Conservation (phyloP, 176 grass and related monocot genomes). For the Echinochloa phyllopogon region DNA sequence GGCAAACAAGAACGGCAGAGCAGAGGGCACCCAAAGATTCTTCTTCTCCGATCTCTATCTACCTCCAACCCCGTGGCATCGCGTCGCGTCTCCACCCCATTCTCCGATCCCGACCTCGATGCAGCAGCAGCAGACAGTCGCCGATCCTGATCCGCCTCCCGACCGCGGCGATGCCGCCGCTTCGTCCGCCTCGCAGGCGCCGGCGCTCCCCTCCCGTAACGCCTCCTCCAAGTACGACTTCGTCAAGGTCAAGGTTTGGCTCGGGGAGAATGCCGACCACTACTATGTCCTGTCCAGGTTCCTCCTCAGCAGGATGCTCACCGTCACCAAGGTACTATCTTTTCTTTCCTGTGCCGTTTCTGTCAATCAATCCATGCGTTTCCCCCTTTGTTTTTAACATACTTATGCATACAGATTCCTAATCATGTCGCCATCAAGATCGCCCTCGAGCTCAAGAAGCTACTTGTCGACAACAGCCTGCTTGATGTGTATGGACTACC, state of each 20-base stretch:
- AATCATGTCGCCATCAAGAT: conserved; percentile 99
- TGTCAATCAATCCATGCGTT: background rate
- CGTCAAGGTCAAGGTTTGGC: conserved; percentile 99
- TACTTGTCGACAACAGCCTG: conserved; percentile 97
- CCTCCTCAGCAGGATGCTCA: conserved; percentile 96
- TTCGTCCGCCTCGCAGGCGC: conserved; percentile 23
- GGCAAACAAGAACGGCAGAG: background rate
- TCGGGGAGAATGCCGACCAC: conserved; percentile 97
- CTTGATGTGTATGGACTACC: conserved; percentile 81
- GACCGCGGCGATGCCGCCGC: conserved; percentile 29
- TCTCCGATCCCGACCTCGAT: background rate
- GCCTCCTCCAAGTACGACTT: conserved; percentile 99
- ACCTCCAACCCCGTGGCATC: background rate
- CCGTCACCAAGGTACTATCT: conserved; percentile 81
- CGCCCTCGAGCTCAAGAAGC: conserved; percentile 95
- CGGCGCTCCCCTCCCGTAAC: conserved; percentile 67
- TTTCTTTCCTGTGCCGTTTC: background rate
- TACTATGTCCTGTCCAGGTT: conserved; percentile 96
- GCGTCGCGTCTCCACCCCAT: background rate
- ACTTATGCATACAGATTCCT: conserved; percentile 63
- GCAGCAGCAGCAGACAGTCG: conserved; percentile 24
- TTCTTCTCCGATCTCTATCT: background rate
- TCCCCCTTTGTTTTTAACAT: background rate
- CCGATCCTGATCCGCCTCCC: conserved; percentile 20
- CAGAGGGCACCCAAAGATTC: background rate